These are phyloP conservation scores for Kurtzmaniella quercitrusa DNA, from an alignment of 1,139 yeast genomes.

Conservation along the genomic window DNA sequence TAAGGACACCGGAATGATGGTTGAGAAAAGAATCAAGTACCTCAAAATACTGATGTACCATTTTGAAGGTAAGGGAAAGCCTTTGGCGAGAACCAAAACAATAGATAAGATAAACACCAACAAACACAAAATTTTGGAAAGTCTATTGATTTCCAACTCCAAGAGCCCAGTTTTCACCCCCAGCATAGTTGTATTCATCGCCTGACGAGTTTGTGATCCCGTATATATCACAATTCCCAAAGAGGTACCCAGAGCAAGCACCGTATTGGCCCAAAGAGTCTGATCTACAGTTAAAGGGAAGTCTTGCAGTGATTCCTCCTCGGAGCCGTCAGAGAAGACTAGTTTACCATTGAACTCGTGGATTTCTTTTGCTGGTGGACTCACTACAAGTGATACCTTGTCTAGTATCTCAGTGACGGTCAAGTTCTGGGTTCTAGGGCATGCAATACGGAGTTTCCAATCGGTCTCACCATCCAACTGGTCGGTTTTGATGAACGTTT, in stretches of 20 bases:
- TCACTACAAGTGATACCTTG: slow-evolving; percentile 55
- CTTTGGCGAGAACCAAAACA: slow-evolving; percentile 73
- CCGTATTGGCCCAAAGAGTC: slow-evolving; percentile 97
- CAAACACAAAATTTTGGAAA: slow-evolving; percentile 84
- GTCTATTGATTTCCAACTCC: slow-evolving; percentile 83
- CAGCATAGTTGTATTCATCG: slow-evolving; percentile 83
- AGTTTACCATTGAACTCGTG: slow-evolving; percentile 77
- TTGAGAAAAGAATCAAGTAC: slow-evolving; percentile 84
- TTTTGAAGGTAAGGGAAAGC: slow-evolving; percentile 53
- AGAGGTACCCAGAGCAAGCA: slow-evolving; percentile 88
- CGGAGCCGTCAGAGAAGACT: slow-evolving; percentile 31
- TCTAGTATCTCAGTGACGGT: slow-evolving; percentile 32
- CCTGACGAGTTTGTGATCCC: slow-evolving; percentile 90
- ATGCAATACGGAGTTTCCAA: slow-evolving; percentile 88
- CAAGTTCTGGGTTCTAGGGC: slow-evolving; percentile 62
- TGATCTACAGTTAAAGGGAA: slow-evolving; percentile 81
- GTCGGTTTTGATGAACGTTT: slow-evolving; percentile 91
- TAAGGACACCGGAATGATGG: slow-evolving; percentile 93
- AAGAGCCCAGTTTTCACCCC: slow-evolving; percentile 89
- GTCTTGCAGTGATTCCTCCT: slow-evolving; percentile 36
- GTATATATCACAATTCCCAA: slow-evolving; percentile 86
- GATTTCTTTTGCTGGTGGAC: slow-evolving; percentile 79
- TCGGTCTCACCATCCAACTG: slow-evolving; percentile 99
- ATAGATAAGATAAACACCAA: slow-evolving; percentile 80
- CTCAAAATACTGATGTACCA: slow-evolving; percentile 94